Evolutionary conservation across 2,329 filamentous ascomycete species (phyloP).

Genomic region (Alternaria burnsii): DNA sequence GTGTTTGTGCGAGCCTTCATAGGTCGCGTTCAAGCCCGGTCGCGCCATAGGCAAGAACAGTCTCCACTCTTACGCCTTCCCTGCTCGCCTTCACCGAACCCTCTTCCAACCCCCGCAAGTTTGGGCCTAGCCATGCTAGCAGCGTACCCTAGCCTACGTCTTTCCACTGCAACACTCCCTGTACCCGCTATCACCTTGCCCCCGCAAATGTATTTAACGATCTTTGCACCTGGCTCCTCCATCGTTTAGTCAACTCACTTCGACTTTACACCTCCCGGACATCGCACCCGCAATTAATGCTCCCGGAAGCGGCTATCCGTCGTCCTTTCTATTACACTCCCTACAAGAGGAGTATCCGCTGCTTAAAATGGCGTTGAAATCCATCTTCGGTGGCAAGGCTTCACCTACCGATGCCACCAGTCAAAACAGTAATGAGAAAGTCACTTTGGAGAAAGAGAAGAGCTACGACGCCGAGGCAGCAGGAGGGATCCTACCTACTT

Average conservation of each 20-base stretch:
- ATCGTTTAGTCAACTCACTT: constrained; percentile 2
- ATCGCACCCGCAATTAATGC: constrained; percentile 49
- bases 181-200: constrained; percentile 15
- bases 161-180: constrained; percentile 7
- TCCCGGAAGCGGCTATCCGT: constrained; percentile 40
- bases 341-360: constrained; percentile 56
- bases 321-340: constrained; percentile 52
- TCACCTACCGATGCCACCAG: constrained; percentile 24
- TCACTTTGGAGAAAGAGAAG: constrained; percentile 25
- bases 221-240: constrained; percentile 6
- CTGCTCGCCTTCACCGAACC: constrained; percentile 26
- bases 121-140: constrained; percentile 14
- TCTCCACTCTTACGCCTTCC: constrained; percentile 14
- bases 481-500: constrained; percentile 50
- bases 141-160: constrained; percentile 3
- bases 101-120: constrained; percentile 27
- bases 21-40: constrained; percentile 22
- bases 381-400: constrained; percentile 34
- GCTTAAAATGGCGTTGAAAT: constrained; percentile 62
- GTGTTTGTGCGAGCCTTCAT: constrained; percentile 20
- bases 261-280: constrained; percentile 1
- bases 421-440: constrained; percentile 25
- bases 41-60: constrained; percentile 16
- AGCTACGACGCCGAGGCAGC: constrained; percentile 43
- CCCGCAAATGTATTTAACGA: constrained; percentile 21